Evolutionary conservation across 495 filamentous ascomycete genomes (phyloP).

Genomic region (Xylaria sp.): DNA sequence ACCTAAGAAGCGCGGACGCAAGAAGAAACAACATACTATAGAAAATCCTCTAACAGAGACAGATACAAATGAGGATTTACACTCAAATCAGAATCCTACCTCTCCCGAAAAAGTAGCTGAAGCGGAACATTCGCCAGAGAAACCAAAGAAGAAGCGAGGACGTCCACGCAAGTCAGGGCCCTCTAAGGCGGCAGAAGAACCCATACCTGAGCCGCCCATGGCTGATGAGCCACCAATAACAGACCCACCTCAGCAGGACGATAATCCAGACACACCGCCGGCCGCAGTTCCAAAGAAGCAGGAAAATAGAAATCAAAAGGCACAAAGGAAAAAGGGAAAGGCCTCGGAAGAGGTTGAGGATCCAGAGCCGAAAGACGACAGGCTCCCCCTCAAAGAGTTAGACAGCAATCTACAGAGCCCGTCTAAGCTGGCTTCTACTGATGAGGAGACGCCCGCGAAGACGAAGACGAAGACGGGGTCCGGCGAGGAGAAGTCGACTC

Average conservation of each 20-base stretch:
- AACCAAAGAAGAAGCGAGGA: constrained; percentile 40
- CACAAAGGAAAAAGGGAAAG: constrained; percentile 20
- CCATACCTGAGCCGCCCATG: constrained; percentile 13
- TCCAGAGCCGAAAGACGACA: constrained; percentile 6
- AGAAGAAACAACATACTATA: constrained; percentile 34
- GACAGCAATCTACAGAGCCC: constrained; percentile 30
- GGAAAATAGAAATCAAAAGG: background rate
- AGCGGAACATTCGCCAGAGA: constrained; percentile 23
- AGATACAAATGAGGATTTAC: constrained; percentile 8
- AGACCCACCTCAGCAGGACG: background rate
- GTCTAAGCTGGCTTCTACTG: constrained; percentile 21
- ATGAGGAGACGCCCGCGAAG: constrained; percentile 6
- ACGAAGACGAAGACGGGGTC: constrained; percentile 19
- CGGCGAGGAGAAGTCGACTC: constrained; percentile 19
- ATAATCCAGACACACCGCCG: background rate
- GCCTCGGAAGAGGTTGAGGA: constrained; percentile 2
- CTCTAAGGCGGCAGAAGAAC: constrained; percentile 23
- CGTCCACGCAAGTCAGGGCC: constrained; percentile 36
- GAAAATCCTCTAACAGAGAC: constrained; percentile 9
- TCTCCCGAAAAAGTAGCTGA: background rate
- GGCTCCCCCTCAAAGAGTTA: constrained; percentile 30
- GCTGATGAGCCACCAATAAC: constrained; percentile 8
- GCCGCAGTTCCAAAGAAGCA: background rate
- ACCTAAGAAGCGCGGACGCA: constrained; percentile 40
- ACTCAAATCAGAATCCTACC: constrained; percentile 13